A percentile compares a stretch with the other conserved stretches of the same genome.
phyloP scores from a whole-genome alignment of 352 stramenopile species.

The Pythium catenulatum region DNA sequence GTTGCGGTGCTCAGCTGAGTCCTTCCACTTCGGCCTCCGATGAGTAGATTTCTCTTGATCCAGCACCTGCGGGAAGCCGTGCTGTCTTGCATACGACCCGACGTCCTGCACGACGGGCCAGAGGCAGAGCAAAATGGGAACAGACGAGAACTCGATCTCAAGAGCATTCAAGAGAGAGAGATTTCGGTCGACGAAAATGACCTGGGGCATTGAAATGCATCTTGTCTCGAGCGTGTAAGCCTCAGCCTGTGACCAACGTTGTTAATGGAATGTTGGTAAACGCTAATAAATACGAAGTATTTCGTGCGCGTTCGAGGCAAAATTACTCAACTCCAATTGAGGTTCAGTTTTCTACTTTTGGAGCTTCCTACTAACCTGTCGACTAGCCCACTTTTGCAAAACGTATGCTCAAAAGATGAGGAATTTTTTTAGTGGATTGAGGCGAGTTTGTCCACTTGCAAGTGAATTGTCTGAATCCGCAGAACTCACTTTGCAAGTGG shows the following conservation, averaged over 20 bases:
- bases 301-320: too few relatives aligned
- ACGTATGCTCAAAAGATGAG: too few relatives aligned
- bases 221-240: neutral
- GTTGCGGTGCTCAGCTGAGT: neutral
- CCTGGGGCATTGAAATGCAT: neutral
- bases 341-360: too few relatives aligned
- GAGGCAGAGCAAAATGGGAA: neutral
- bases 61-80: neutral
- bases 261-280: too few relatives aligned
- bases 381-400: too few relatives aligned
- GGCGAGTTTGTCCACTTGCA: neutral
- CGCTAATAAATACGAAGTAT: too few relatives aligned
- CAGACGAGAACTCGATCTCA: neutral
- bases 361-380: too few relatives aligned
- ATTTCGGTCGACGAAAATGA: neutral
- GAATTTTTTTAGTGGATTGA: constrained; percentile 6
- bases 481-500: constrained; percentile 9
- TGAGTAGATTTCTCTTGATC: neutral
- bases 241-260: too few relatives aligned
- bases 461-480: neutral
- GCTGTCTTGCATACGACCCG: neutral
- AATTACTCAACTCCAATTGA: too few relatives aligned
- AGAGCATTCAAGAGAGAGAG: neutral
- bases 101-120: neutral
- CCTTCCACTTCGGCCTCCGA: neutral